Conservation (phyloP, 1,284 basidiomycete species). For the Peniophora sp. region DNA sequence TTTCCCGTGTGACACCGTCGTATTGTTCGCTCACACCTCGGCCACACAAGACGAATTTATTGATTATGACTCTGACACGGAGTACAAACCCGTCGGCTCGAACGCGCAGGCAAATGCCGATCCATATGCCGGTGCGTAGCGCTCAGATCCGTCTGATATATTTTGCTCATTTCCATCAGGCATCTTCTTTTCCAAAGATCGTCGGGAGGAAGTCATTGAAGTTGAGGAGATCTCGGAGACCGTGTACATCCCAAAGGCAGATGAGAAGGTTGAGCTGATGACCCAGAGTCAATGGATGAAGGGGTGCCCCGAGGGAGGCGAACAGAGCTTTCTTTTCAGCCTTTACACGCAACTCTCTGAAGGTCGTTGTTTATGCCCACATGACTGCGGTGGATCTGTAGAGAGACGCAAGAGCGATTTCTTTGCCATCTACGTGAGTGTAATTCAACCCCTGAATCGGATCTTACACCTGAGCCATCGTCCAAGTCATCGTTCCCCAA, state of each 20-base stretch:
- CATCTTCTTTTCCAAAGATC: conserved; percentile 88
- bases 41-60: conserved; percentile 42
- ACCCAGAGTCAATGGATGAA: conserved; percentile 94
- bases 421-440: conserved; percentile 72
- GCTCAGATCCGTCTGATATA: not conserved
- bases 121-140: conserved; percentile 68
- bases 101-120: conserved; percentile 49
- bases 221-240: conserved; percentile 71
- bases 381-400: conserved; percentile 58
- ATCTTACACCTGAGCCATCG: not conserved
- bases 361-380: conserved; percentile 60
- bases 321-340: conserved; percentile 82
- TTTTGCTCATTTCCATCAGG: conserved; percentile 34
- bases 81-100: conserved; percentile 32
- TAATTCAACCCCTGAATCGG: not conserved
- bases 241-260: conserved; percentile 33
- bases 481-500: conserved; percentile 58
- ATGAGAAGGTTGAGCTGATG: conserved; percentile 56
- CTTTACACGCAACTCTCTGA: conserved; percentile 70
- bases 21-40: not conserved
- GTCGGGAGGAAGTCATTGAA: conserved; percentile 81
- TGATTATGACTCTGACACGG: conserved; percentile 76
- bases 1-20: not conserved
- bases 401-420: conserved; percentile 67
- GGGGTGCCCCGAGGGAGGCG: conserved; percentile 86